Percentiles rank a stretch among this genome's conserved stretches.
These are phyloP conservation scores for Gomphus sp. DNA, from an alignment of 1,284 basidiomycete species.

Conservation along the genomic window DNA sequence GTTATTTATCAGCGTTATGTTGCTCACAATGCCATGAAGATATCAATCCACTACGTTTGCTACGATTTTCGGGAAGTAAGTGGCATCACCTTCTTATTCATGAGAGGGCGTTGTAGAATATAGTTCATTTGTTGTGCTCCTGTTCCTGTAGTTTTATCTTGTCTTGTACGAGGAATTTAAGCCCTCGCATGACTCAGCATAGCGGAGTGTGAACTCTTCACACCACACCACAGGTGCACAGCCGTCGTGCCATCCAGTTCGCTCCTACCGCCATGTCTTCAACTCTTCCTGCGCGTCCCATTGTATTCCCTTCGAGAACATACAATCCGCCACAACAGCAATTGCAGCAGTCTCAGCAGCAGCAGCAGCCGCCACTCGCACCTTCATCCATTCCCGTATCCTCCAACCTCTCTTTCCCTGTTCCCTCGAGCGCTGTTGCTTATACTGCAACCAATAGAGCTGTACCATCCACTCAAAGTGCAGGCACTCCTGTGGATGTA, in stretches of 20 bases:
- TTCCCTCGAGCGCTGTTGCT: neutral
- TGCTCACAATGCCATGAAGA: constrained; percentile 19
- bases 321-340: constrained; percentile 7
- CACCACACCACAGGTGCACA: neutral
- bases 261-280: neutral
- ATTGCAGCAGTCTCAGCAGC: neutral
- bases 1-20: neutral
- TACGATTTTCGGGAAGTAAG: constrained; percentile 30
- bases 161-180: no score
- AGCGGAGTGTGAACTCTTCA: neutral
- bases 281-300: constrained; percentile 8
- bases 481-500: neutral
- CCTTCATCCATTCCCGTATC: constrained; percentile 1
- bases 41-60: constrained; percentile 39
- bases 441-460: neutral
- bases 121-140: neutral
- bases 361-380: neutral
- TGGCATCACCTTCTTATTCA: neutral
- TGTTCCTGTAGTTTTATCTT: neutral
- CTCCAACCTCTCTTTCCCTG: neutral
- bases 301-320: constrained; percentile 7
- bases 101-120: neutral
- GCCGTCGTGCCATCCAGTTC: neutral
- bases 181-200: neutral
- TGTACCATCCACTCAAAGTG: neutral